Evolutionary conservation across 768 basidiomycete species (phyloP), one percentile per base, ranked within the genome.

Genomic region (Cyclocybe cylindracea): DNA sequence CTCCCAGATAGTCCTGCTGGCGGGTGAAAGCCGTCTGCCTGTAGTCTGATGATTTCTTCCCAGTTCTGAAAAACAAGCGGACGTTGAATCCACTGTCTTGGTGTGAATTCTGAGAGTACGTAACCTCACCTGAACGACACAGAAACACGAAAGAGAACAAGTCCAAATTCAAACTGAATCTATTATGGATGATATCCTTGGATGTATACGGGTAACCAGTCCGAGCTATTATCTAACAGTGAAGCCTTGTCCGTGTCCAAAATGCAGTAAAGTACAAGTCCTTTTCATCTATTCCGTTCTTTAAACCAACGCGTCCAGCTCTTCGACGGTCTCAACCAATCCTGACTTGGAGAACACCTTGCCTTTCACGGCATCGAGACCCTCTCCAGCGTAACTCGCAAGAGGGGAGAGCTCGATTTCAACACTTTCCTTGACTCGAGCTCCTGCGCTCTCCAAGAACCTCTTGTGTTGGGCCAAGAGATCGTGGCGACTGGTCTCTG

Each of bases 351-450:
- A 79, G 68, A 94, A 88, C 29, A 70, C 80, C 75, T 87, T 87
- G 40, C 93, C 94, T 68, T 85, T 86, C 43, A 90, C 78, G 43
- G 68, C 72, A 61, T 89, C 86, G 54, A 98, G 71, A 2, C 94
- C 96, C 68, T 99, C 97, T 11, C 97, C 97, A 16, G 89, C 87
- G 57, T 98, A 99, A 61, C 83, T 88, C 51, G 95, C 85, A 7
- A 86, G 73, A 13, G 97, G 94, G 2, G 90, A 91, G 46, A 98
- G 74, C 71, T 99, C 97, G 51, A 98, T 88, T 67, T 95, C 90
- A 13, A 89, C 85, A 36, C 78, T 87, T 0, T 87, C 84, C 39
- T 71, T 66, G n/a, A 92, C 76, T 32, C 60, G 75, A 11, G 90
- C 94, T 5, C 96, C 96, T 0, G 89, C 89, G 0, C 49, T 66